phyloP scores from a whole-genome alignment of 345 rosid genomes.

The Firmiana major region DNA sequence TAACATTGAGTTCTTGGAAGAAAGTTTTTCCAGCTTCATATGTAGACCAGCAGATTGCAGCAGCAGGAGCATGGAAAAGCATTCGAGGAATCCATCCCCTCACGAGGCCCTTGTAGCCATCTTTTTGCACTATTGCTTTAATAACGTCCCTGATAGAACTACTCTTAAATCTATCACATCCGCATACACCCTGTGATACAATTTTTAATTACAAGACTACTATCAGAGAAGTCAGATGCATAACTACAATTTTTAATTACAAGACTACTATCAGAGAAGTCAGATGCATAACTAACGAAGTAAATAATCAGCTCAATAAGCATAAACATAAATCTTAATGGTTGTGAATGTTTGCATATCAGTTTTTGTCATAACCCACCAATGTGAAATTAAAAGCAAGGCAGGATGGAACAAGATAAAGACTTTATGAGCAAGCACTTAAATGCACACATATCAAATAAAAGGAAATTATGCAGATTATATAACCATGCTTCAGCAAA shows the following conservation, averaged over 20 bases:
- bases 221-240: slow-evolving; percentile 1
- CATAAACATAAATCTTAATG: background rate
- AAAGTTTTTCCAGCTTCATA: slow-evolving; percentile 78
- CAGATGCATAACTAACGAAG: background rate
- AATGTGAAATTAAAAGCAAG: background rate
- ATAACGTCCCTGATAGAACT: slow-evolving; percentile 71
- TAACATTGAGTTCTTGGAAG: slow-evolving; percentile 54
- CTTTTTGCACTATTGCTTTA: slow-evolving; percentile 60
- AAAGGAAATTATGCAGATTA: background rate
- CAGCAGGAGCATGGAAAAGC: slow-evolving; percentile 99
- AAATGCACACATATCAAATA: background rate
- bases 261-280: background rate
- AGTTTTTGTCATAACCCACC: background rate
- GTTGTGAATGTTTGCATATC: background rate
- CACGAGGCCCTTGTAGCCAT: slow-evolving; percentile 77
- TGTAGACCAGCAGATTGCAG: slow-evolving; percentile 96
- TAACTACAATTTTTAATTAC: background rate
- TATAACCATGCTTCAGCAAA: background rate
- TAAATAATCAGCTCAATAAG: background rate
- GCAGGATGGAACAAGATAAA: background rate
- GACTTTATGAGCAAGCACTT: background rate
- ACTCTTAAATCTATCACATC: slow-evolving; percentile 83
- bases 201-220: background rate
- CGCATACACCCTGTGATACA: slow-evolving; percentile 81
- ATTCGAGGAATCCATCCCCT: slow-evolving; percentile 98